Percentiles rank a stretch among this genome's conserved stretches.
Conservation (phyloP, 495 filamentous ascomycete genomes). For the Aspergillus egyptiacus region DNA sequence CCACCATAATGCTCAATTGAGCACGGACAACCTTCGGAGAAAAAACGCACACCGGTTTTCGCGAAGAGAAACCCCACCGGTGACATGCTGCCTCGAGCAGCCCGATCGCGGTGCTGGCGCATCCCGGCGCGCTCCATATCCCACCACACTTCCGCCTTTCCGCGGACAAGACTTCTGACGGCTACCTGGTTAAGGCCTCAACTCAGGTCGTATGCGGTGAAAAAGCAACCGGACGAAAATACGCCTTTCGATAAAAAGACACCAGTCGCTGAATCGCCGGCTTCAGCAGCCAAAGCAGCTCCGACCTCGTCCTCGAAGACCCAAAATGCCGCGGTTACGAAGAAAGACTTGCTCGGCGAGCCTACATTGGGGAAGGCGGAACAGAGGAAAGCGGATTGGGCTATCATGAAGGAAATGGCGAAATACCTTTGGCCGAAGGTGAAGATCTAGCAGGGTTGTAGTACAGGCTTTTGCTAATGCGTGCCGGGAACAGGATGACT, state of each 20-base stretch:
- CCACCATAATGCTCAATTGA: conserved; percentile 29
- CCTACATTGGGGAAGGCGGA: conserved; percentile 60
- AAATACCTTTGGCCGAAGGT: conserved; percentile 95
- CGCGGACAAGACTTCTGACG: conserved; percentile 23
- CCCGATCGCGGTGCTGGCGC: conserved; percentile 37
- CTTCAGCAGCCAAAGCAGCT: conserved; percentile 17
- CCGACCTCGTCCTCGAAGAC: conserved; percentile 21
- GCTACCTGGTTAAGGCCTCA: conserved; percentile 22
- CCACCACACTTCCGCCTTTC: conserved; percentile 27
- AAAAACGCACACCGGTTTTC: not conserved
- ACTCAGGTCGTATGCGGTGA: conserved; percentile 28
- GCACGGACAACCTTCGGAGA: no score
- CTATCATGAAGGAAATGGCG: conserved; percentile 96
- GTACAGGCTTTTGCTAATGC: conserved; percentile 10
- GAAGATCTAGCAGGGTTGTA: conserved; percentile 11
- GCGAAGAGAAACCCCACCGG: conserved; percentile 6
- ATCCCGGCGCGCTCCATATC: conserved; percentile 27
- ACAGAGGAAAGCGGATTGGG: conserved; percentile 95
- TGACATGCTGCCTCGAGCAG: conserved; percentile 43
- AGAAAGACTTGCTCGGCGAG: conserved; percentile 52
- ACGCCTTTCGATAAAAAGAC: conserved; percentile 10
- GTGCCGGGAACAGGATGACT: conserved; percentile 54
- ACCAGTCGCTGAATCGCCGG: conserved; percentile 5
- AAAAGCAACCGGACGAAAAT: conserved; percentile 19
- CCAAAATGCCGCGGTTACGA: conserved; percentile 28